Conservation (phyloP, 352 stramenopile species). For the Phytophthora sojae region DNA sequence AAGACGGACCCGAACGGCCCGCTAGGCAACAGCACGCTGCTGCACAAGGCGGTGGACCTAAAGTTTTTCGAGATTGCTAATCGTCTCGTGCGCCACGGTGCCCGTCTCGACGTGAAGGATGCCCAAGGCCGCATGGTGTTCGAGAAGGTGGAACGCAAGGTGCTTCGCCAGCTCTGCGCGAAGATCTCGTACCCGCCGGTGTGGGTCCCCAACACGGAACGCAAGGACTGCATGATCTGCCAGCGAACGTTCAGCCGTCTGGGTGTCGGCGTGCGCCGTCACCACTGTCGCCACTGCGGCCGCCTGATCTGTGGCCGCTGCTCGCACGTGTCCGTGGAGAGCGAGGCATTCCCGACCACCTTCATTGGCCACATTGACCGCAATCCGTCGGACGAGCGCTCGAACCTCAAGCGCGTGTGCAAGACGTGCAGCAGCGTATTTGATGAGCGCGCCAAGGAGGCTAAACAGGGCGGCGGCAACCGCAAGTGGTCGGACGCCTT, state of each 20-base stretch:
- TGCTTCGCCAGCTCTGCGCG: conserved; percentile 73
- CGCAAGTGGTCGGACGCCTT: conserved; percentile 68
- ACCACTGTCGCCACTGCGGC: conserved; percentile 89
- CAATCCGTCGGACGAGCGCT: conserved; percentile 49
- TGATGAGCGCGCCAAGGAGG: conserved; percentile 65
- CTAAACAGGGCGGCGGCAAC: conserved; percentile 34
- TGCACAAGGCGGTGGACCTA: conserved; percentile 81
- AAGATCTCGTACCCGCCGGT: conserved; percentile 85
- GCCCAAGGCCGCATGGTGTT: conserved; percentile 82
- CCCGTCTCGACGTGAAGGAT: conserved; percentile 80
- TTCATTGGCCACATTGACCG: conserved; percentile 59
- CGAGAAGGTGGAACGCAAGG: conserved; percentile 80
- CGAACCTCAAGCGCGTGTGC: conserved; percentile 73
- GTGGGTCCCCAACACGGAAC: conserved; percentile 81
- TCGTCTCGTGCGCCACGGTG: conserved; percentile 82
- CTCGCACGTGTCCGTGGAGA: conserved; percentile 77
- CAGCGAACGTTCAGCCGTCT: conserved; percentile 74
- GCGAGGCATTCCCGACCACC: conserved; percentile 68
- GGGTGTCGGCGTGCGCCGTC: conserved; percentile 69
- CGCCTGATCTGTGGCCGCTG: conserved; percentile 83
- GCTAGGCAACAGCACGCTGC: conserved; percentile 70
- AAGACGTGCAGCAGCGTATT: conserved; percentile 81
- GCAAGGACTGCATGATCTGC: conserved; percentile 84
- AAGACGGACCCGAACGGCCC: conserved; percentile 73
- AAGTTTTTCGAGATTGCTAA: conserved; percentile 78